Evolutionary conservation across 805 yeast species (phyloP), one percentile per base, ranked within the genome.

Genomic region (Wickerhamomyces chaumierensis): DNA sequence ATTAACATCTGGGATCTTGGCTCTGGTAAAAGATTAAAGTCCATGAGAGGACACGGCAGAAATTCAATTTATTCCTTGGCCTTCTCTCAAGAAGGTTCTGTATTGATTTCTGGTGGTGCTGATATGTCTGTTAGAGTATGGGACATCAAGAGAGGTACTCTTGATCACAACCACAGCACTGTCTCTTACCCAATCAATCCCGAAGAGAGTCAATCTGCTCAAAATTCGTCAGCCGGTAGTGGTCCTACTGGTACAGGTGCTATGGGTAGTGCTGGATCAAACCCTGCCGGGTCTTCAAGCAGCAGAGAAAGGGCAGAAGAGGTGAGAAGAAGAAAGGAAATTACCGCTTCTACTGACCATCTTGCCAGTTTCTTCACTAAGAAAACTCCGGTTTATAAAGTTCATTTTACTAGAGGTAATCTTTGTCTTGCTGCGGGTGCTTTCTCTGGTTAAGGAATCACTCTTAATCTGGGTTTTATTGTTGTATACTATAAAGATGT

Each of bases 1-100:
- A 82, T 92, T 28, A 81, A 81, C 54, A 69, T 92, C 31, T 92
- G 96, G 95, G 99, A 92, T 62, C 77, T 84, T 39, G 95, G 96
- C 2, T 73, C 88, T 2, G 97, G 97, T 18, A 71, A 94, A 47
- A 66, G 87, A 37, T 65, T 92, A 46, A 92, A 92, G 60, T 69
- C 84, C 9, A 85, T 92, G 96, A 73, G 85, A 41, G 98, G 98
- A 0, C 98, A 92, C 56, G 97, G 96, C 23, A 68, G 84, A 46
- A 74, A 82, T 23, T 77, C 94, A 2, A 80, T 92, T 31, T 81
- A 88, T 57, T 84, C 96, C 5, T 65, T 92, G 43, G 70, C 82
- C 4, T 90, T 86, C 58, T 81, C 90, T 31, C 73, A 73, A 49
- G 97, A 88, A 52, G 96, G 97, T 20, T 76, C 83, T 21, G 85